Evolutionary conservation across 306 rosid genomes (phyloP), one percentile per base, ranked within the genome.

Genomic region (Inga laurina): DNA sequence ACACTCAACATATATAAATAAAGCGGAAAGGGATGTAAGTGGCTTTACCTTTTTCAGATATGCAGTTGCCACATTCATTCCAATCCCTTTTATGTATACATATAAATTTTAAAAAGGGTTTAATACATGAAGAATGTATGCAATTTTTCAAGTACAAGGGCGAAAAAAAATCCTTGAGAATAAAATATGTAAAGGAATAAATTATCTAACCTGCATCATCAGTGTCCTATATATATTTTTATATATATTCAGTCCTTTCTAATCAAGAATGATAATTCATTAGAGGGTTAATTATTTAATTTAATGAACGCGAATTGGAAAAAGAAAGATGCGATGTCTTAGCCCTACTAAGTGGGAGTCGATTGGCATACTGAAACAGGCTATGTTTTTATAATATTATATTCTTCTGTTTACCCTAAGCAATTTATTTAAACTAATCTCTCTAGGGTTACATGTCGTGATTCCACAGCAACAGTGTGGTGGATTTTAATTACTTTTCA

Each of bases 241-340:
- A 9, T 62, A 32, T 48, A 27, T 79, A 69, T 39, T 87, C 88
- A 85, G 76, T 69, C 43, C 72, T 72, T 81, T 69, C 79, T 46
- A 44, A 72, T 54, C 84, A 85, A 82, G 83, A 75, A 52, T 69
- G 81, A 44, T 1, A 34, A 69, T 69, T 69, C 51, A 21, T 10
- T 39, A 39, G 4, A 77, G 22, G 52, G 67, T 22, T 72, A 14
- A 49, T 49, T 13, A 30, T 12, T 83, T 85, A 78, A 75, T 79
- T 67, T 76, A 78, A 79, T 72, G 76, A 72, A 72, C 22, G 37
- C 85, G 74, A 79, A 81, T 75, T 79, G 65, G 41, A 56, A 27
- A 64, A 27, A 68, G 81, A 79, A 86, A 80, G 76, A 86, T 84
- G 87, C 83, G 78, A 78, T 64, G 54, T 78, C 64, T 68, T 62